Percentiles rank a stretch among this genome's conserved stretches.
Conservation (phyloP, 331 rosid genomes). For the Quercus phellos region DNA sequence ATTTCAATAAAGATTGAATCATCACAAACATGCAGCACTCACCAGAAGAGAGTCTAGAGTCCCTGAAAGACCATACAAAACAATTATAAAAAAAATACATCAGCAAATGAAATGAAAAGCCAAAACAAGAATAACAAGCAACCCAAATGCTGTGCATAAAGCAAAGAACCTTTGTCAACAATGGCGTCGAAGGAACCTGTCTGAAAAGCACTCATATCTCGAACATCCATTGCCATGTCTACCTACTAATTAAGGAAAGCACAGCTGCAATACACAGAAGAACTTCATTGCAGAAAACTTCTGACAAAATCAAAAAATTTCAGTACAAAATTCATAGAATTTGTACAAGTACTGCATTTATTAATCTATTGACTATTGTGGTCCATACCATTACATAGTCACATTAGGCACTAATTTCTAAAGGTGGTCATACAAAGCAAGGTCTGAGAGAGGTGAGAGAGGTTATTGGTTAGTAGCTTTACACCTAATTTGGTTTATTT, state of each 20-base stretch:
- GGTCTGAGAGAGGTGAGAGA: no score
- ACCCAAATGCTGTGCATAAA: background rate
- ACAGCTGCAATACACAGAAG: background rate
- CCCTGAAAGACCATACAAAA: constrained; percentile 45
- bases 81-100: constrained; percentile 14
- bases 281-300: background rate
- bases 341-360: no score
- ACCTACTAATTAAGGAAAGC: constrained; percentile 26
- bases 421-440: no score
- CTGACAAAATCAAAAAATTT: background rate
- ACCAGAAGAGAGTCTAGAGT: constrained; percentile 93
- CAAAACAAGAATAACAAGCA: background rate
- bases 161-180: constrained; percentile 67
- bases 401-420: background rate
- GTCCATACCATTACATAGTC: no score
- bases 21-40: constrained; percentile 33
- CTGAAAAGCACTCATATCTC: constrained; percentile 64
- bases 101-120: background rate
- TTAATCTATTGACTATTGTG: no score
- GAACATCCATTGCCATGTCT: constrained; percentile 80
- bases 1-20: constrained; percentile 1
- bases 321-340: background rate
- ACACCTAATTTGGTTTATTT: no score
- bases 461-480: no score
- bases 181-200: constrained; percentile 56